A percentile compares a stretch with the other conserved stretches of the same genome.
These are phyloP conservation scores for Hymenoscyphus infarciens DNA, from an alignment of 2,329 filamentous ascomycete genomes.

Conservation along the genomic window DNA sequence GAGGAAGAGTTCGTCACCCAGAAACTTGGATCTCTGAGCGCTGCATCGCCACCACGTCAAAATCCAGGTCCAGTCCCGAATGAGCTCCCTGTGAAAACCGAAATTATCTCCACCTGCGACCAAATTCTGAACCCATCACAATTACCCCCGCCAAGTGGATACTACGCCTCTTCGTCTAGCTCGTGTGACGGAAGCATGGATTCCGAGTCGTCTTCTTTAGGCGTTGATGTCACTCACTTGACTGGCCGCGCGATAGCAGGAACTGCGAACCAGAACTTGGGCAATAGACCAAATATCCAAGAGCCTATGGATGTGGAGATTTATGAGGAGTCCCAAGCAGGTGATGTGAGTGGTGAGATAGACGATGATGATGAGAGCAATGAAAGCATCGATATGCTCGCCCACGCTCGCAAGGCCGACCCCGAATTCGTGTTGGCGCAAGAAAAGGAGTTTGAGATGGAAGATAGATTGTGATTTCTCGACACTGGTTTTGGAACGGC, in stretches of 20 bases:
- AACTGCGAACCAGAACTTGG: neutral
- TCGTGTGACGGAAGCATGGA: constrained; percentile 11
- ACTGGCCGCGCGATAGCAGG: neutral
- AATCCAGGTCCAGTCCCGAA: neutral
- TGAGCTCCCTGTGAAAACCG: constrained; percentile 18
- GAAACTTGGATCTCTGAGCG: constrained; percentile 11
- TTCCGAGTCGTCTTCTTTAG: constrained; percentile 14
- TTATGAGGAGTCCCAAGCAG: constrained; percentile 6
- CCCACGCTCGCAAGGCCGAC: constrained; percentile 18
- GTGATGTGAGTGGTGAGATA: constrained; percentile 15
- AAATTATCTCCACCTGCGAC: constrained; percentile 21
- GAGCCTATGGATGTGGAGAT: neutral
- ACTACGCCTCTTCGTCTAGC: constrained; percentile 16
- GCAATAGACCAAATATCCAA: neutral
- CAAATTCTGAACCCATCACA: constrained; percentile 20
- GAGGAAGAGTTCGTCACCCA: constrained; percentile 12
- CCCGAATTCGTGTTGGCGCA: constrained; percentile 17
- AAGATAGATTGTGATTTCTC: neutral
- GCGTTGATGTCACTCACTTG: constrained; percentile 5
- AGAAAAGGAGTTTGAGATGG: constrained; percentile 25
- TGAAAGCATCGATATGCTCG: constrained; percentile 26
- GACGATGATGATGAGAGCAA: constrained; percentile 21
- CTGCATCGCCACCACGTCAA: constrained; percentile 8
- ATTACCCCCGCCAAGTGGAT: constrained; percentile 24
- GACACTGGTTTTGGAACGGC: neutral